A percentile compares a stretch with the other conserved stretches of the same genome.
phyloP scores from a whole-genome alignment of 805 yeast species.

The Metschnikowia similis region DNA sequence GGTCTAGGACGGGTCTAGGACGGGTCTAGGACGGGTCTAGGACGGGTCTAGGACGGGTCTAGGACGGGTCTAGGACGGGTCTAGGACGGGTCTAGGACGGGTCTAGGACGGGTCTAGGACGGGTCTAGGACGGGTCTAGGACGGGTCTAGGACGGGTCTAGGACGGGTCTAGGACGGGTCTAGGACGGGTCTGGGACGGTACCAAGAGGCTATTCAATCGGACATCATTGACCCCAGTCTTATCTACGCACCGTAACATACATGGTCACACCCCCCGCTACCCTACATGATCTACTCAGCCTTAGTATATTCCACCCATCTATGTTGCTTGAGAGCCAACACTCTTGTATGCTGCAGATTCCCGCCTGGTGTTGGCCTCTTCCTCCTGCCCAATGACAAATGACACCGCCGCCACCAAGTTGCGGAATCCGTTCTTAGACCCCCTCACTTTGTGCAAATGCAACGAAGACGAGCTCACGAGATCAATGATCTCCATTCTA shows the following conservation, averaged over 20 bases:
- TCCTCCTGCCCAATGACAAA: conserved; percentile 45
- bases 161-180: no score
- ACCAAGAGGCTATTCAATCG: no score
- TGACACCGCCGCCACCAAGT: conserved; percentile 39
- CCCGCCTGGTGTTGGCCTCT: conserved; percentile 16
- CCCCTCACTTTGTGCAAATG: conserved; percentile 44
- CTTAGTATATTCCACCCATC: not conserved
- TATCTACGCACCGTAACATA: not conserved
- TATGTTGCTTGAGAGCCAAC: conserved; percentile 5
- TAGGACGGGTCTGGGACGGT: no score
- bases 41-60: no score
- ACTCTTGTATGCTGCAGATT: conserved; percentile 9
- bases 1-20: no score
- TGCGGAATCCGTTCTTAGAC: conserved; percentile 41
- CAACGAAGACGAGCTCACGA: conserved; percentile 35
- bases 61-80: no score
- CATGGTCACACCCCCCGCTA: not conserved
- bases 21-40: no score
- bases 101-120: no score
- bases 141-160: no score
- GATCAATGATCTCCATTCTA: conserved; percentile 39
- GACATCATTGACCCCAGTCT: no score
- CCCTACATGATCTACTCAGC: not conserved
- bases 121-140: no score
- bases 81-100: no score